Base-by-base conservation (phyloP, 495 filamentous ascomycete genomes). In the Lasiosphaeria ovina region DNA sequence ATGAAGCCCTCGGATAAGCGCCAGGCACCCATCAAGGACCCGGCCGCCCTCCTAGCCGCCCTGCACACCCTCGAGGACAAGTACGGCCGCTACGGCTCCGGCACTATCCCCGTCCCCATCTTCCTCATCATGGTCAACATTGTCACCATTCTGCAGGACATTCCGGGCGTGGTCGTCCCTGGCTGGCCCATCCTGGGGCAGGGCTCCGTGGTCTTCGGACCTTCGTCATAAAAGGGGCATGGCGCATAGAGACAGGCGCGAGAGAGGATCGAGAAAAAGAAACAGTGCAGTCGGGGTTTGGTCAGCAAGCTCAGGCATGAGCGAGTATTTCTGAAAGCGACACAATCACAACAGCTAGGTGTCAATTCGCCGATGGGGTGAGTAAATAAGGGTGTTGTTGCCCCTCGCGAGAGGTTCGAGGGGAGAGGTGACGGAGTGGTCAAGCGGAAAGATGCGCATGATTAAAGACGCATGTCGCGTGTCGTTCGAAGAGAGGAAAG, bases 111-210 rank as follows among this genome's bases (percentile, higher is more conserved):
- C 11, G 55, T 40, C 44, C 61, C 62, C 9, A 49, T 70, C 5
- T 63, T 47, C 24, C 49, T 65, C 12, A 57, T 61, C 58, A 65
- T 67, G 60, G 48, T 60, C 10, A 63, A 59, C 45, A 40, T 67
- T 3, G 62, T 67, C 16, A 62, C 62, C 6, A 50, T 68, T 9
- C 54, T 70, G 51, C 59, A 62, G 57, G 47, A 17, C 17, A 55
- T 56, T 44, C 55, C 57, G 8, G 66, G 63, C 4, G 58, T 63
- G 36, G 45, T 33, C 9, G 58, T 69, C 16, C 52, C 50, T 3
- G 63, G 61, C 11, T 69, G 66, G 66, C 66, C 63, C 16, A 42
- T 65, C 14, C 47, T 68, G 40, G 64, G 62, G 16, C 64, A 55
- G 52, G 66, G 64, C 16, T 56, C 53, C 45, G 60, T 67, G 14